A percentile compares a stretch with the other conserved stretches of the same genome.
These are phyloP conservation scores for Saccharomycopsis schoenii DNA, from an alignment of 805 yeast species.

Conservation along the genomic window DNA sequence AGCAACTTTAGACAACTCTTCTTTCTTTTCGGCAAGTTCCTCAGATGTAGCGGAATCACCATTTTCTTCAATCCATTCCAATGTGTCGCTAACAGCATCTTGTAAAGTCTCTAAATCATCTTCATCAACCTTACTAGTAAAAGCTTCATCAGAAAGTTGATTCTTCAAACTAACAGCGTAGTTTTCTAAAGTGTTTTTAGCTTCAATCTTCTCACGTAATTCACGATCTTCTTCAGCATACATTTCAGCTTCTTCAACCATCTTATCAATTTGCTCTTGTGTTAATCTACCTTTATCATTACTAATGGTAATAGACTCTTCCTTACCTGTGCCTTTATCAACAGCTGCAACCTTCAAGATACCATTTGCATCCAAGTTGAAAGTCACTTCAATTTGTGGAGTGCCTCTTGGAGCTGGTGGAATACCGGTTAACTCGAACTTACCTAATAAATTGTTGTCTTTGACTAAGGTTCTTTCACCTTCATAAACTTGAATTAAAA, in stretches of 20 bases:
- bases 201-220: slow-evolving; percentile 74
- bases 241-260: slow-evolving; percentile 96
- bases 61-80: slow-evolving; percentile 83
- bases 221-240: slow-evolving; percentile 85
- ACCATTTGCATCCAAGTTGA: slow-evolving; percentile 80
- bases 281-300: slow-evolving; percentile 92
- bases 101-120: slow-evolving; percentile 84
- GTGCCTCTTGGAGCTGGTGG: slow-evolving; percentile 92
- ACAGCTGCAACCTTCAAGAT: slow-evolving; percentile 77
- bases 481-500: slow-evolving; percentile 85
- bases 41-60: slow-evolving; percentile 81
- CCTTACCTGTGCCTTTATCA: slow-evolving; percentile 91
- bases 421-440: slow-evolving; percentile 76
- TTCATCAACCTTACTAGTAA: slow-evolving; percentile 69
- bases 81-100: slow-evolving; percentile 80
- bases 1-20: slow-evolving; percentile 68
- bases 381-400: slow-evolving; percentile 86
- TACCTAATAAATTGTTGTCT: slow-evolving; percentile 85
- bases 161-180: slow-evolving; percentile 65
- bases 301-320: slow-evolving; percentile 82
- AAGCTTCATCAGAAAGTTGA: slow-evolving; percentile 17
- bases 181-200: slow-evolving; percentile 81
- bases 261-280: slow-evolving; percentile 90
- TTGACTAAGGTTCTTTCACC: slow-evolving; percentile 94
- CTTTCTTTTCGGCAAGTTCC: slow-evolving; percentile 89